A percentile compares a stretch with the other conserved stretches of the same genome.
These are phyloP conservation scores for Oryza meyeriana DNA, from an alignment of 176 grass and related monocot genomes.

Conservation along the genomic window DNA sequence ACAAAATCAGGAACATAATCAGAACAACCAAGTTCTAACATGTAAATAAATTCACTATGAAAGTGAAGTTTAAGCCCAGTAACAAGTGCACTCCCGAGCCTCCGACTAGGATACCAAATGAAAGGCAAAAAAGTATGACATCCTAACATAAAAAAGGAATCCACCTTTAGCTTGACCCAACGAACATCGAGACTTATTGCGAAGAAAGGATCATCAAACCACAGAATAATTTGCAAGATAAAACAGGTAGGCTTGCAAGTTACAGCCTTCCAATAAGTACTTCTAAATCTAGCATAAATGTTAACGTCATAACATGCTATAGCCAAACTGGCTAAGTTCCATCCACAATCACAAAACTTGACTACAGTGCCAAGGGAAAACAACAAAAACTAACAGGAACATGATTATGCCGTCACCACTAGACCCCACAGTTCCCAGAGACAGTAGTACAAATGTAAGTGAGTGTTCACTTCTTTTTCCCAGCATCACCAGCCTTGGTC, in stretches of 20 bases:
- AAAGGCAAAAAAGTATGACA: background rate
- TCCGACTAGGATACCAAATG: background rate
- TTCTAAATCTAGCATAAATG: slow-evolving; percentile 3
- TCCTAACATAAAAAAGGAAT: background rate
- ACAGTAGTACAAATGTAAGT: slow-evolving; percentile 12
- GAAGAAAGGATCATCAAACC: background rate
- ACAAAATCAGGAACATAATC: background rate
- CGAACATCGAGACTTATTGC: background rate
- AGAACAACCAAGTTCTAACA: background rate
- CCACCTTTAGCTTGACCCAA: background rate
- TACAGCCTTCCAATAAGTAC: background rate
- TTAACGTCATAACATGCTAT: slow-evolving; percentile 35
- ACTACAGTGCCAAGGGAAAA: background rate
- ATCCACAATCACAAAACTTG: slow-evolving; percentile 30
- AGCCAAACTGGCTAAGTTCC: slow-evolving; percentile 30
- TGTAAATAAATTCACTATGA: background rate
- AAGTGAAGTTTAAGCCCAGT: background rate
- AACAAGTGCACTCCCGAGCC: background rate
- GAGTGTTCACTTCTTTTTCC: slow-evolving; percentile 64
- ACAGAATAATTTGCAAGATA: background rate
- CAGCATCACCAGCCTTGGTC: slow-evolving; percentile 72
- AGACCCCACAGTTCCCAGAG: slow-evolving; percentile 10
- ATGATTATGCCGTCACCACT: slow-evolving; percentile 26
- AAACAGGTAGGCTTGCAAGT: slow-evolving; percentile 8
- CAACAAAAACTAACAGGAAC: slow-evolving; percentile 19